Evolutionary conservation across 176 grass and related monocot genomes (phyloP), one percentile per base, ranked within the genome.

Genomic region (Echinochloa phyllopogon): DNA sequence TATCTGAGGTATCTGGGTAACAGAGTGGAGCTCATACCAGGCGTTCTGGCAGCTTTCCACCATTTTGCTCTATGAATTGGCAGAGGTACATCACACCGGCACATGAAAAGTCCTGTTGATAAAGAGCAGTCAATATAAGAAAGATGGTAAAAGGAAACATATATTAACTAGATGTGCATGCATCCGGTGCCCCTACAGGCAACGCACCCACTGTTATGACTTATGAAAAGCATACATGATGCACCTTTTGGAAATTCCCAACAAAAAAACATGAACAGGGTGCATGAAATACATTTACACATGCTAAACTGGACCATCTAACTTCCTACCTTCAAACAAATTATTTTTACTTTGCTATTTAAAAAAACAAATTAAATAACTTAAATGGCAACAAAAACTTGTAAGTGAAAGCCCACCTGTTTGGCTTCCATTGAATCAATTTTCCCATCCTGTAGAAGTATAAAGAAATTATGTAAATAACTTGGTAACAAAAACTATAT

Each of bases 51-150:
- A 97, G 90, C 83, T 94, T 94, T 64, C 95, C 92, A 89, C 95
- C 92, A 89, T 86, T 97, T 65, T 94, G 88, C 79, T 97, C 95
- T 65, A 94, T 92, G 86, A 94, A 97, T 84, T 94, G 92, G 82
- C 92, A 97, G 40, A 97, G 95, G 70, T 97, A 97, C 95, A 97
- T 97, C 52, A 97, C 92, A 83, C 95, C 95, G 18, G 90, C 88
- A 61, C 87, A 94, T 67, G 95, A 94, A 77, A 94, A 93, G 52
- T 97, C 94, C 95, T 97, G 86, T 78, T 77, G 72, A 72, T 13
- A 90, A 7, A 10, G 44, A 85, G 68, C 41, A 77, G 51, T 57
- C 49, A 85, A 52, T 3, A 57, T 76, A 69, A 78, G 41, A 43
- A 49, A 53, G 72, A 56, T 1, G 0, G 15, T 80, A 52, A n/a